Base-by-base conservation (phyloP, 1,139 yeast species). In the Blastobotrys buckinghamii region DNA sequence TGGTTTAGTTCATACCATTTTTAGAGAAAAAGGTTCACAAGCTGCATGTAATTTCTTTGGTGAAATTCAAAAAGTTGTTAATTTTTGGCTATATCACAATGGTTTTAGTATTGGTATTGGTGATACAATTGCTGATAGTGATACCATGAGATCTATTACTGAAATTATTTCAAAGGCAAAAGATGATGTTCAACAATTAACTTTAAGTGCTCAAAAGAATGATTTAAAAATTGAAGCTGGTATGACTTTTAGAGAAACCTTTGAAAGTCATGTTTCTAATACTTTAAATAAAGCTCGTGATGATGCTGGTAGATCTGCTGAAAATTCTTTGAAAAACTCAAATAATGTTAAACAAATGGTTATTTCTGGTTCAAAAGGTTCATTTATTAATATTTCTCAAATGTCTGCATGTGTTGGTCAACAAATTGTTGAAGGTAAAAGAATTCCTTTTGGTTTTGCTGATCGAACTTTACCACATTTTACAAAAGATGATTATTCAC, bases 361-460 rank as follows among this genome's bases (percentile, higher is more conserved):
- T 53, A 85, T 92, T 56, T 92, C 98, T 13, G 99, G 99, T 65
- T 94, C 99, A 29, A 94, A 94, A 72, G 99, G 99, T 76, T 94
- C 98, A 13, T 92, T 90, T 68, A 94, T 94, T 68, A 94, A 94
- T 68, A 92, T 94, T 68, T 95, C 99, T 26, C 98, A 90, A 73
- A 94, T 94, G 98, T 89, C 97, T 44, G 99, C 99, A 7, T 92
- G 98, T 84, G 99, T 92, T 30, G 99, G 99, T 62, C 99, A 94
- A 72, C 99, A 94, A 68, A 92, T 95, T 72, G 98, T 94, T 43
- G 98, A 92, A 73, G 99, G 99, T 79, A 92, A 88, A 69, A 95
- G 99, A 79, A 92, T 94, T 74, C 95, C 97, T 33, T 92, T 85
- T 63, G 99, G 99, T 37, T 94, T 94, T 67, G 81, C 88, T 40